These are phyloP conservation scores for Alternaria gansuensis DNA, from an alignment of 2,329 filamentous ascomycete genomes.

Conservation along the genomic window DNA sequence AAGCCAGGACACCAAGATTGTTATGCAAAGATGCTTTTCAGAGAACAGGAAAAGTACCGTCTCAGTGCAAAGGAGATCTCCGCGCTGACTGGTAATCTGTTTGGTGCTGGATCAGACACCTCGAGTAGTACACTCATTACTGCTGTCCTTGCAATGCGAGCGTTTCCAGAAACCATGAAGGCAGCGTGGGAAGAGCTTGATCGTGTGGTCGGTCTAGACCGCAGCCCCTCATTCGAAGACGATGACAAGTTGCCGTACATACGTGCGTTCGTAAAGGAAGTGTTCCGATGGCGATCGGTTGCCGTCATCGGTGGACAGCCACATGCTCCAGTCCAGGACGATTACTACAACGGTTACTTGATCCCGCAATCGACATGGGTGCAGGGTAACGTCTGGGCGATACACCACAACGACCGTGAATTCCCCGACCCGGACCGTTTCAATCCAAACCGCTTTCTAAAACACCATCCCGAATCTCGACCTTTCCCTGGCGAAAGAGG, in stretches of 20 bases:
- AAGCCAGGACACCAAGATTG: conserved; percentile 46
- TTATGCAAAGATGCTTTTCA: conserved; percentile 56
- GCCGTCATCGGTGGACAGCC: conserved; percentile 50
- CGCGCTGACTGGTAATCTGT: conserved; percentile 44
- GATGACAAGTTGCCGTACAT: conserved; percentile 51
- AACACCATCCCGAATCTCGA: conserved; percentile 40
- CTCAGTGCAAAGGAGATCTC: conserved; percentile 46
- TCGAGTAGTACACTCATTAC: conserved; percentile 49
- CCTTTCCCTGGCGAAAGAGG: conserved; percentile 57
- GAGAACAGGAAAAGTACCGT: conserved; percentile 43
- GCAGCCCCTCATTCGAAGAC: conserved; percentile 50
- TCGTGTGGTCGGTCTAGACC: conserved; percentile 42
- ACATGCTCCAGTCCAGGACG: conserved; percentile 48
- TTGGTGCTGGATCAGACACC: conserved; percentile 49
- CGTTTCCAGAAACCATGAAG: conserved; percentile 44
- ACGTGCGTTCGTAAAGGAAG: conserved; percentile 49
- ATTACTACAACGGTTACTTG: conserved; percentile 51
- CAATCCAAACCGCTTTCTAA: conserved; percentile 45
- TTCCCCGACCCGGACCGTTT: conserved; percentile 53
- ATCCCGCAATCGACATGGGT: conserved; percentile 54
- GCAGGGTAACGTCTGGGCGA: conserved; percentile 55
- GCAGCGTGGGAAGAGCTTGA: conserved; percentile 48
- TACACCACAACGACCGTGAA: conserved; percentile 52
- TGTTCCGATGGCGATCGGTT: conserved; percentile 48
- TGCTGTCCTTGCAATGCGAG: conserved; percentile 46